Evolutionary conservation across 176 grass and related monocot species (phyloP).

Genomic region (Chloris gayana): DNA sequence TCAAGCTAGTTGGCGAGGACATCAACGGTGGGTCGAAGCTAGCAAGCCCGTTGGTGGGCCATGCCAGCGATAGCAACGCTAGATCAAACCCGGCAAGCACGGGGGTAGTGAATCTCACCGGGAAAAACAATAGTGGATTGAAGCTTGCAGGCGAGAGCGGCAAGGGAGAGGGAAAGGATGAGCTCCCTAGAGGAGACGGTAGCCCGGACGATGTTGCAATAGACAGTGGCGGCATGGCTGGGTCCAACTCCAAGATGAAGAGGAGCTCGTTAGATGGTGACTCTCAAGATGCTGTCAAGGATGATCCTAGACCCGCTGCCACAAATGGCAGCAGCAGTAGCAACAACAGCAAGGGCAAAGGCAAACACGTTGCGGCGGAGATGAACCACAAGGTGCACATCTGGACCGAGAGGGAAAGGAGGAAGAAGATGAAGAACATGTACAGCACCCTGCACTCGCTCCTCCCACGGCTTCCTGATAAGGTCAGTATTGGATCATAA

Average conservation of each 20-base stretch:
- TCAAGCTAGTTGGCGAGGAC: too few species aligned
- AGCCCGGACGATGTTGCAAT: too few species aligned
- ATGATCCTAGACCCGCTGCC: neutral
- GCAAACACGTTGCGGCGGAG: neutral
- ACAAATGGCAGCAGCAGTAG: too few species aligned
- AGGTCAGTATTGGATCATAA: conserved; percentile 8
- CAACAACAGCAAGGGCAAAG: neutral
- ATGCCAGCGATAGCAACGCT: too few species aligned
- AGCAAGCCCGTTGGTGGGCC: too few species aligned
- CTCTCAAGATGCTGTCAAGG: neutral
- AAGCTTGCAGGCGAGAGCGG: too few species aligned
- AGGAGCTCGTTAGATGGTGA: neutral
- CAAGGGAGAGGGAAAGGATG: too few species aligned
- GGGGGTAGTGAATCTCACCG: too few species aligned
- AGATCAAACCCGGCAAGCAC: too few species aligned
- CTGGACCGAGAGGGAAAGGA: conserved; percentile 51
- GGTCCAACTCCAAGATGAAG: neutral
- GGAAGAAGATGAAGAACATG: conserved; percentile 67
- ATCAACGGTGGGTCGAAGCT: too few species aligned
- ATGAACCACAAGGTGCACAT: conserved; percentile 28
- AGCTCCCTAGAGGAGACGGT: too few species aligned
- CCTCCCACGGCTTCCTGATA: conserved; percentile 41
- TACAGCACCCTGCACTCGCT: conserved; percentile 49
- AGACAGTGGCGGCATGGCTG: neutral
- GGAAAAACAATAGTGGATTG: too few species aligned